Evolutionary conservation across 139 green algal species (phyloP).

Genomic region (Raphidocelis subcapitata): DNA sequence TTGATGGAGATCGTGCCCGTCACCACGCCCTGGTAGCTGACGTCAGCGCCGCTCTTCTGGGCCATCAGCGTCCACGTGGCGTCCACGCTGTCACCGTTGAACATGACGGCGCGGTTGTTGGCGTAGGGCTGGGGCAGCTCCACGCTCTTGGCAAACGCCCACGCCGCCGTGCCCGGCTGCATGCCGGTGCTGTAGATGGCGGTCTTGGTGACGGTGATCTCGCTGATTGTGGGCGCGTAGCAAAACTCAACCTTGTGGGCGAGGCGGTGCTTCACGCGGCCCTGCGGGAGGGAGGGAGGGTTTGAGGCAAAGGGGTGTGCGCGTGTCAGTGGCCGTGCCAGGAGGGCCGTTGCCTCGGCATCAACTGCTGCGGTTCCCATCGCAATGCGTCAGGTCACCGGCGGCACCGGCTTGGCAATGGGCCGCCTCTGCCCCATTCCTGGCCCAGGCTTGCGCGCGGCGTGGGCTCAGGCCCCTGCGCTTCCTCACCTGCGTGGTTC

Average conservation of each 20-base stretch:
- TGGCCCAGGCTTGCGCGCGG: too few relatives aligned
- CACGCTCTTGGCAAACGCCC: constrained; percentile 25
- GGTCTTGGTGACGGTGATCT: constrained; percentile 26
- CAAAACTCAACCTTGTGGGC: constrained; percentile 27
- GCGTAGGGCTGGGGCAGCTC: constrained; percentile 1
- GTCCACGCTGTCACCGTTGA: constrained; percentile 27
- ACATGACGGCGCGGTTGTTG: constrained; percentile 16
- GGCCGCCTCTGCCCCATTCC: too few relatives aligned
- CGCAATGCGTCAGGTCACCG: too few relatives aligned
- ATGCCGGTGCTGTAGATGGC: constrained; percentile 23
- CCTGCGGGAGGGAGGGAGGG: too few relatives aligned
- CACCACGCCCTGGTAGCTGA: constrained; percentile 19
- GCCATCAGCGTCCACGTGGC: constrained; percentile 11
- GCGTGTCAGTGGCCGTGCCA: too few relatives aligned
- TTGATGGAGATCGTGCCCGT: constrained; percentile 23
- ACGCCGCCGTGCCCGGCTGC: constrained; percentile 20
- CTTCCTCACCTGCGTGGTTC: constrained; percentile 11
- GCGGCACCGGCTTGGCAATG: too few relatives aligned
- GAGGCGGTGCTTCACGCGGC: too few relatives aligned
- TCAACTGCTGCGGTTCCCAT: too few relatives aligned
- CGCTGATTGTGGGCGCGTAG: constrained; percentile 15
- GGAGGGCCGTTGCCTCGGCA: too few relatives aligned
- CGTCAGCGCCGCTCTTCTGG: constrained; percentile 25
- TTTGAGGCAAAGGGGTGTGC: too few relatives aligned
- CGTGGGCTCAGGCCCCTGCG: too few relatives aligned